Percentiles rank a stretch among this genome's conserved stretches.
Evolutionary conservation across 192 early-diverging fungal species (phyloP).

Genomic region (Dispira parvispora): DNA sequence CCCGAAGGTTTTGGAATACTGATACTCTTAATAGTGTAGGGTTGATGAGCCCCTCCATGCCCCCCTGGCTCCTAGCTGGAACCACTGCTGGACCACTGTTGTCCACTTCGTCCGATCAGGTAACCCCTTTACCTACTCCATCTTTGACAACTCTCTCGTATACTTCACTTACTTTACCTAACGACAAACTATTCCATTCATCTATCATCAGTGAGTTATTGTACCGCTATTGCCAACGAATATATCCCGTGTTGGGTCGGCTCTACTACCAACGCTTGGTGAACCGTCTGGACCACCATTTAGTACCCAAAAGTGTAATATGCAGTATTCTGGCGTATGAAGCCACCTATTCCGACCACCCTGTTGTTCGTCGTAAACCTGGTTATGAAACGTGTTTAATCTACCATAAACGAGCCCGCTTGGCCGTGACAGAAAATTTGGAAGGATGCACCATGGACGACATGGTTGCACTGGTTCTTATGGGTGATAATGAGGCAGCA

Average conservation of each 20-base stretch:
- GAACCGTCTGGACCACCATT: not conserved
- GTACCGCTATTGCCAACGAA: constrained; percentile 3
- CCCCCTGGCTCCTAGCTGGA: constrained; percentile 1
- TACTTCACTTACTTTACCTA: not conserved
- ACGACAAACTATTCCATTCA: not conserved
- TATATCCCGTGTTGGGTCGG: constrained; percentile 3
- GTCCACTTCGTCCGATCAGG: not conserved
- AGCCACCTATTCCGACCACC: not conserved
- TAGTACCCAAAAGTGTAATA: not conserved
- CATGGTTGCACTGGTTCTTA: not conserved
- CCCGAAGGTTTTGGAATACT: not conserved
- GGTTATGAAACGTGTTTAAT: not conserved
- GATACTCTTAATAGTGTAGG: not conserved
- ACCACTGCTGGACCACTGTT: not conserved
- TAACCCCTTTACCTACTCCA: not conserved
- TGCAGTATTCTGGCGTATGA: not conserved
- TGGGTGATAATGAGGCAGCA: constrained; percentile 6
- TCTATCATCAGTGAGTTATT: not conserved
- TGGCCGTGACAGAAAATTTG: not conserved
- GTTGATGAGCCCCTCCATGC: not conserved
- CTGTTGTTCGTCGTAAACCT: not conserved
- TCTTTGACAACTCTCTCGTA: not conserved
- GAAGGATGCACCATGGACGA: not conserved
- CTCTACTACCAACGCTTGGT: constrained; percentile 4
- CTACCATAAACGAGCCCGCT: constrained; percentile 5